Evolutionary conservation across 352 stramenopile genomes (phyloP).

Genomic region (Globisporangium paddicum): DNA sequence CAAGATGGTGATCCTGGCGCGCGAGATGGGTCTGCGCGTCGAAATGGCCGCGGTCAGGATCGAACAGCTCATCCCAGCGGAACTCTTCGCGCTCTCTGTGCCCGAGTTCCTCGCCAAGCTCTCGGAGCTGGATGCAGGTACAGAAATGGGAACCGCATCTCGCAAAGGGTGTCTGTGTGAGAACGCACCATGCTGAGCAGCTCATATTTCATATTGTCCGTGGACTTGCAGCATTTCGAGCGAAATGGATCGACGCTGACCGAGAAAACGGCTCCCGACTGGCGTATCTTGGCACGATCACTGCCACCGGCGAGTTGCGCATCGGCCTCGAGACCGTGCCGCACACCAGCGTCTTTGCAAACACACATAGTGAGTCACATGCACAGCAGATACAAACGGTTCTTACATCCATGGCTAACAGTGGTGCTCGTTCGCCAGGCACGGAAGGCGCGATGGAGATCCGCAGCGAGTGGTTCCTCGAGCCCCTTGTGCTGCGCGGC

Average conservation of each 20-base stretch:
- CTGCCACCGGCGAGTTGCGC: slow-evolving; percentile 26
- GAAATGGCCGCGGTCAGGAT: slow-evolving; percentile 37
- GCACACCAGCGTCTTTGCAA: slow-evolving; percentile 30
- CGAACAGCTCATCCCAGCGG: slow-evolving; percentile 35
- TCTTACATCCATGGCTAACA: neutral
- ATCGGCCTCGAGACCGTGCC: slow-evolving; percentile 32
- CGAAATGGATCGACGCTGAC: neutral
- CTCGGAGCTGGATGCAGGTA: slow-evolving; percentile 30
- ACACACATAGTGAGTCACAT: slow-evolving; percentile 15
- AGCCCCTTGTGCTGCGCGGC: slow-evolving; percentile 51
- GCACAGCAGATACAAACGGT: neutral
- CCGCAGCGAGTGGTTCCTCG: slow-evolving; percentile 48
- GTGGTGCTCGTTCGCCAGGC: slow-evolving; percentile 13
- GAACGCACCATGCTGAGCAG: neutral
- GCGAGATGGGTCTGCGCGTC: slow-evolving; percentile 35
- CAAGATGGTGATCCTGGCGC: slow-evolving; percentile 65
- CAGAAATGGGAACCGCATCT: neutral
- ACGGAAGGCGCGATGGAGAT: slow-evolving; percentile 65
- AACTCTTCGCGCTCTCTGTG: slow-evolving; percentile 32
- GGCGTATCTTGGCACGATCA: slow-evolving; percentile 54
- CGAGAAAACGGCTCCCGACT: slow-evolving; percentile 22
- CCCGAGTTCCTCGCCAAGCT: slow-evolving; percentile 53
- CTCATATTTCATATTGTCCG: neutral
- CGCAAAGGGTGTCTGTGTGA: no score
- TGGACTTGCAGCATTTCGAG: neutral